These are phyloP conservation scores for Ambrosiella xylebori DNA, from an alignment of 2,329 filamentous ascomycete species.

Conservation along the genomic window DNA sequence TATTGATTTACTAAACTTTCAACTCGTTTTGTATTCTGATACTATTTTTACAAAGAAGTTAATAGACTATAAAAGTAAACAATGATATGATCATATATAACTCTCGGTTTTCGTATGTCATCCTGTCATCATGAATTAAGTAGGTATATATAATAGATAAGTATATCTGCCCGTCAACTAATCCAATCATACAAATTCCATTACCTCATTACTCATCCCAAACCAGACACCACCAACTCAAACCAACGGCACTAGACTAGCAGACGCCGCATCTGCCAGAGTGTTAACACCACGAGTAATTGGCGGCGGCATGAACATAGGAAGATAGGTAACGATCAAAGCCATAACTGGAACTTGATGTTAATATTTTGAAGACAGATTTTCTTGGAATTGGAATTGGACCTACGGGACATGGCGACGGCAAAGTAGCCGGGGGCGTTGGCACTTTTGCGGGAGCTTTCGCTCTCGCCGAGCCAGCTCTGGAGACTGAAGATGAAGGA, in stretches of 20 bases:
- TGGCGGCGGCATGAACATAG: slow-evolving; percentile 27
- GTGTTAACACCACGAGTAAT: not conserved
- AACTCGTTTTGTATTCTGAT: not conserved
- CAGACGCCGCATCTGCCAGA: slow-evolving; percentile 2
- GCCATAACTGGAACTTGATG: slow-evolving; percentile 34
- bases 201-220: not conserved
- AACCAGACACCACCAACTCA: not conserved
- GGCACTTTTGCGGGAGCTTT: slow-evolving; percentile 44
- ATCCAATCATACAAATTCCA: not conserved
- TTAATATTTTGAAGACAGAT: not conserved
- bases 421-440: slow-evolving; percentile 54
- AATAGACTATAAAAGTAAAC: too few species aligned
- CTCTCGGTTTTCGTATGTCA: too few species aligned
- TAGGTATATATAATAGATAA: slow-evolving; percentile 7
- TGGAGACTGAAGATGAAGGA: slow-evolving; percentile 59
- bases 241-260: not conserved
- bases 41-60: not conserved
- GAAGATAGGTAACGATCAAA: slow-evolving; percentile 34
- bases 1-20: not conserved
- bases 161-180: slow-evolving; percentile 7
- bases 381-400: not conserved
- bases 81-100: too few species aligned
- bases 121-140: not conserved
- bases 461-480: slow-evolving; percentile 61
- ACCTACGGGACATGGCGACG: slow-evolving; percentile 62